Conservation (phyloP, 495 filamentous ascomycete species). For the Rostrohypoxylon terebratum region DNA sequence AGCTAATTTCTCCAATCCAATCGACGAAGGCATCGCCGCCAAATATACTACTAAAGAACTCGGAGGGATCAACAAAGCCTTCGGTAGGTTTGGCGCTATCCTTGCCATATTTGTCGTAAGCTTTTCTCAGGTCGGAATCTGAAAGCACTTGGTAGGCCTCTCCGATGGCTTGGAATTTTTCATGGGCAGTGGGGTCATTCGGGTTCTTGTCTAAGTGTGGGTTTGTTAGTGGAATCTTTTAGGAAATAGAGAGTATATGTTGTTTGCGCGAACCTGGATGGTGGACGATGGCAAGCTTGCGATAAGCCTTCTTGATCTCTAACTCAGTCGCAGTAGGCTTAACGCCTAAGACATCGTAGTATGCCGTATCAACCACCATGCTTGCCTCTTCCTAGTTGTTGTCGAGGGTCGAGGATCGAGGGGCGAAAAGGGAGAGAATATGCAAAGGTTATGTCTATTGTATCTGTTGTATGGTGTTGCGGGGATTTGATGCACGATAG, state of each 20-base stretch:
- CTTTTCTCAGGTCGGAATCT: slow-evolving; percentile 82
- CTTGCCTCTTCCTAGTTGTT: slow-evolving; percentile 54
- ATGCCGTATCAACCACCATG: slow-evolving; percentile 87
- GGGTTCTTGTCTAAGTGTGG: slow-evolving; percentile 90
- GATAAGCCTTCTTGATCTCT: slow-evolving; percentile 99
- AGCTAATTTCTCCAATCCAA: slow-evolving; percentile 89
- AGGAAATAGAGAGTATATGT: neutral
- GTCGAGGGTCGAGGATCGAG: neutral
- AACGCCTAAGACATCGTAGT: slow-evolving; percentile 93
- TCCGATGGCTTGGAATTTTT: slow-evolving; percentile 92
- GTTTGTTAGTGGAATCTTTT: slow-evolving; percentile 7
- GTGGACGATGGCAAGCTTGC: slow-evolving; percentile 87
- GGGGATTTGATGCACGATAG: slow-evolving; percentile 3
- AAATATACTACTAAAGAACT: slow-evolving; percentile 99
- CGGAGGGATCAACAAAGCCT: slow-evolving; percentile 95
- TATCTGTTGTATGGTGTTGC: slow-evolving; percentile 19
- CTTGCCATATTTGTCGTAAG: slow-evolving; percentile 98
- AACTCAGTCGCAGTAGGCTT: slow-evolving; percentile 89
- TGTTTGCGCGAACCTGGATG: slow-evolving; percentile 63
- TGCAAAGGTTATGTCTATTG: neutral
- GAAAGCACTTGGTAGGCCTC: slow-evolving; percentile 98
- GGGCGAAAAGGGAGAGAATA: neutral
- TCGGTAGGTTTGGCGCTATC: slow-evolving; percentile 86
- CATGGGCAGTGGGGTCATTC: slow-evolving; percentile 92
- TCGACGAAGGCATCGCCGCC: slow-evolving; percentile 95